Evolutionary conservation across 768 basidiomycete species (phyloP).

Genomic region (Termitomyces sp.): DNA sequence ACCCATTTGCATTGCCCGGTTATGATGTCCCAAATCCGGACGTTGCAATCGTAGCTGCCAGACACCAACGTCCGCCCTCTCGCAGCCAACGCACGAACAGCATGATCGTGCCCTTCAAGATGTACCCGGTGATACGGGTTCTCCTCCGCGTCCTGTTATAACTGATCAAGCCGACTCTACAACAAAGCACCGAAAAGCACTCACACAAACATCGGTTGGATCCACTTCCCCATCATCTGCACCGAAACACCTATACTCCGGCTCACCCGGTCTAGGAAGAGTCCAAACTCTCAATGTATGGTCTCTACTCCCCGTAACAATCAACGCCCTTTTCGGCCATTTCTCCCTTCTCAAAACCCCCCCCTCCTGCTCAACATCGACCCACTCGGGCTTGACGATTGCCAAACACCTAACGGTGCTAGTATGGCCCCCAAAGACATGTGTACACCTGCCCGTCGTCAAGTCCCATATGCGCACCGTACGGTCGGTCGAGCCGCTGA

Average conservation of each 20-base stretch:
- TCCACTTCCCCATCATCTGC: constrained; percentile 57
- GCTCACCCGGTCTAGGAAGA: constrained; percentile 55
- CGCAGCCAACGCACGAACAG: constrained; percentile 89
- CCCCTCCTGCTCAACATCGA: constrained; percentile 64
- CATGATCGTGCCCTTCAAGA: constrained; percentile 86
- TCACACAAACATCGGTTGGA: constrained; percentile 36
- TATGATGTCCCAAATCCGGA: constrained; percentile 93
- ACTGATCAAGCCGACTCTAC: constrained; percentile 27
- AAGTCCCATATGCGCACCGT: constrained; percentile 77
- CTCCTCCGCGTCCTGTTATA: constrained; percentile 46
- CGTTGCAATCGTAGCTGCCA: constrained; percentile 93
- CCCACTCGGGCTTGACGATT: constrained; percentile 89
- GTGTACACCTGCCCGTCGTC: constrained; percentile 72
- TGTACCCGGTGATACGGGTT: constrained; percentile 90
- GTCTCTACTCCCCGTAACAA: constrained; percentile 73
- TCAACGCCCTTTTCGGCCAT: constrained; percentile 60
- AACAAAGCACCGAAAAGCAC: constrained; percentile 5
- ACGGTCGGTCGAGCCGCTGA: constrained; percentile 90
- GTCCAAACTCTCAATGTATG: constrained; percentile 59
- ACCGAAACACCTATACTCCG: constrained; percentile 66
- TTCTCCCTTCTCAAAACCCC: constrained; percentile 63
- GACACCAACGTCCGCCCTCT: constrained; percentile 87
- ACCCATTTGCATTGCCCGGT: constrained; percentile 78
- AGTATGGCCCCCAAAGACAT: constrained; percentile 94
- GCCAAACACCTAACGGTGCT: constrained; percentile 94